Base-by-base conservation (phyloP, 2,329 filamentous ascomycete species). In the Aspergillus latus region DNA sequence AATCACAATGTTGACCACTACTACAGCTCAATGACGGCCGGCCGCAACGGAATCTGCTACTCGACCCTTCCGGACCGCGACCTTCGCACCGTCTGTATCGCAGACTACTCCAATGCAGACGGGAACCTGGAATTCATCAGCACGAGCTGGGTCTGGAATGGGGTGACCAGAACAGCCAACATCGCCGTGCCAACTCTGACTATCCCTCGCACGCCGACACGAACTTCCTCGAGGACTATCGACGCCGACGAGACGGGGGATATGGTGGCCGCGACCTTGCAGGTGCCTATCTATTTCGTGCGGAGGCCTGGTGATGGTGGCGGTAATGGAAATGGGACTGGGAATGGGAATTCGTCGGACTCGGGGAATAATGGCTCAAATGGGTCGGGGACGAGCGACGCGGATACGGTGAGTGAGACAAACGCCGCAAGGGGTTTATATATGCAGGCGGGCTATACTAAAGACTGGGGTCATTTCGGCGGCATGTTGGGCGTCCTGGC, bases 1-100 rank as follows among this genome's bases (percentile, higher is more conserved):
- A 21, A 21, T 7, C 21, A 8, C 11, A 9, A n/a, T 34, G 29
- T 32, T 7, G 13, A 32, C 21, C 21, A 34, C 32, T 11, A 9
- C 40, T 30, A 26, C 28, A 56, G 53, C n/a, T 46, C 53, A 11
- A 51, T 51, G 53, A 28, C 53, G 8, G 40, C 47, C 16, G 47
- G 39, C 40, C 29, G 29, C 10, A 50, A 50, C 40, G 53, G 53
- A 2, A 3, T 45, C 16, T 56, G 53, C 53, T 56, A 50, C 39
- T 36, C 44, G 4, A 36, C 46, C 7, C 32, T 56, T 11, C 47
- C 53, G 6, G 11, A 46, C 53, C 7, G 32, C 49, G 13, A 15
- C 47, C 2, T 21, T 50, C 13, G 30, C 39, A 56, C 53, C 2
- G 53, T 30, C 39, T 56, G 53, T 40, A 13, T 16, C n/a, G 40